Evolutionary conservation across 176 grass and related monocot genomes (phyloP), one percentile per base, ranked within the genome.

Genomic region (Microstegium vimineum): DNA sequence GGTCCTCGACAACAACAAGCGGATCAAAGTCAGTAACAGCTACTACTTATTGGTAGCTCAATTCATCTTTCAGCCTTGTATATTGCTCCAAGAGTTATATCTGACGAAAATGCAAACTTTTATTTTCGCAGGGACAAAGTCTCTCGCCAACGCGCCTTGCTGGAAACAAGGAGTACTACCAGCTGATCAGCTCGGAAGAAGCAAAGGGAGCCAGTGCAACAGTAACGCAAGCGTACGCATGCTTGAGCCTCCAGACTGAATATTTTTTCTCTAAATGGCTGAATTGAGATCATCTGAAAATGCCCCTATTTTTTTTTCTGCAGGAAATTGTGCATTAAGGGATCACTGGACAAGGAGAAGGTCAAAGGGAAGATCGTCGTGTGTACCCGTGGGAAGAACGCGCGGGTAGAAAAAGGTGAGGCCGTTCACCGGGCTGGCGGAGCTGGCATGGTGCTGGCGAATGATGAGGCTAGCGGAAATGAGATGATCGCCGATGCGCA

Each of bases 401-500:
- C 82, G 5, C 67, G 93, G 0, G 96, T 95, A 37, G 93, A 93
- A 66, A 98, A 98, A 84, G 96, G 96, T 0, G 85, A 88, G 73
- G 81, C 35, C 1, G 96, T 95, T 36, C 87, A 28, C 10, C 66
- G 71, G 8, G 87, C 93, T 12, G 93, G 96, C 1, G 93, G 93
- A 1, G 73, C 72, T 2, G 96, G 86, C 17, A 75, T 98, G 69
- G 86, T 95, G 40, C 56, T 99, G 12, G 89, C 69, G 5, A 99
- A 95, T 36, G 89, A 95, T 5, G 77, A 87, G 57, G 41, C 73
- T 25, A 90, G 89, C 18, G 96, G 96, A 28, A 95, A 99, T 41
- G 96, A 99, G 80, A 37, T 99, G 40, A 90, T 95, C 51, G 89
- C 96, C 71, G 96, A 99, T 32, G 86, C 93, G 3, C 96, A 99